Conservation (phyloP, 257 asterid genomes). For the Scutellaria barbata region DNA sequence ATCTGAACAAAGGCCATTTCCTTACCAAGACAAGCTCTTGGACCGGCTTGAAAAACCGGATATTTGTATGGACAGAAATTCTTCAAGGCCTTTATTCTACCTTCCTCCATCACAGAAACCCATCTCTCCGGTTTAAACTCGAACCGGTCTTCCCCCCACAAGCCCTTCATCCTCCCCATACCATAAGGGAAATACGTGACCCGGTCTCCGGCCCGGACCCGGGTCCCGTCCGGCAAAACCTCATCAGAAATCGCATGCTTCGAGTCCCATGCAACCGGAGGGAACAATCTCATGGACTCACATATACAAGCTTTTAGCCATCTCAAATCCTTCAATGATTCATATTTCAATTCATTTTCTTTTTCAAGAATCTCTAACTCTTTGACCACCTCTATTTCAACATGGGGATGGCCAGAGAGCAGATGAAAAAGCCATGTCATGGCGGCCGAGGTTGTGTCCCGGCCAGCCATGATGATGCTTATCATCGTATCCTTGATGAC, state of each 20-base stretch:
- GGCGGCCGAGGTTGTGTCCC: conserved; percentile 71
- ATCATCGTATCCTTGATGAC: conserved; percentile 55
- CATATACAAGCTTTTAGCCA: conserved; percentile 62
- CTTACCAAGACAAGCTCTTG: conserved; percentile 70
- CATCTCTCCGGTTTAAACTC: conserved; percentile 73
- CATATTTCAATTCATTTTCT: conserved; percentile 19
- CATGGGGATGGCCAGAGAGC: conserved; percentile 47
- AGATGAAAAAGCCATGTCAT: conserved; percentile 75
- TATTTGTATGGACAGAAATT: conserved; percentile 55
- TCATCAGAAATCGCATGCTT: conserved; percentile 52
- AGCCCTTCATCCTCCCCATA: conserved; percentile 72
- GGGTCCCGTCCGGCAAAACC: conserved; percentile 55
- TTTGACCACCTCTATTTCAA: conserved; percentile 42
- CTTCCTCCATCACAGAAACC: conserved; percentile 44
- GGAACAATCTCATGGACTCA: conserved; percentile 66
- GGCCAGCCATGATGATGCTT: conserved; percentile 73
- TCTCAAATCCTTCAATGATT: conserved; percentile 39
- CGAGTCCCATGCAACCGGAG: conserved; percentile 78
- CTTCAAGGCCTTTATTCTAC: conserved; percentile 40
- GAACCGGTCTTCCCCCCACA: conserved; percentile 74
- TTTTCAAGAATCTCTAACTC: conserved; percentile 38
- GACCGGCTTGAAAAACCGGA: conserved; percentile 87
- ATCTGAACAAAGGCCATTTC: conserved; percentile 78
- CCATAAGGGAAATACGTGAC: conserved; percentile 83
- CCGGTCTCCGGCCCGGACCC: conserved; percentile 56